phyloP scores from a whole-genome alignment of 2,329 filamentous ascomycete genomes.

The Fusarium sp. region DNA sequence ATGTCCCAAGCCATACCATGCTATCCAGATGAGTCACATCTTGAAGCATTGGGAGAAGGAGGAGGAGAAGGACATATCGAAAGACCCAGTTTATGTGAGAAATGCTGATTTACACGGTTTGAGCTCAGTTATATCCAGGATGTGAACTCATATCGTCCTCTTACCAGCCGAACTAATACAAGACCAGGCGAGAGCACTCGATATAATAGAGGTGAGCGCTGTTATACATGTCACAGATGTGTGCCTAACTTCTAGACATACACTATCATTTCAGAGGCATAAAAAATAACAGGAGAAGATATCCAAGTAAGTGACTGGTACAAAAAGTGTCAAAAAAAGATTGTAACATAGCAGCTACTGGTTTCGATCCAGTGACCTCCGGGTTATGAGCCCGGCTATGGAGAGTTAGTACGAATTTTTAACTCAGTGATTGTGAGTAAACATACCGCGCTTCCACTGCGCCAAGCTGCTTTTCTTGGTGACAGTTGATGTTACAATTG shows the following conservation, averaged over 20 bases:
- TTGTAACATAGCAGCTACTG: conserved; percentile 10
- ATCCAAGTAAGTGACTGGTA: not conserved
- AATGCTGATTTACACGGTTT: too few species aligned
- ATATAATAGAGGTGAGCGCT: not conserved
- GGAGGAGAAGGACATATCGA: too few species aligned
- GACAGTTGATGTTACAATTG: not conserved
- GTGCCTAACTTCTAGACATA: too few species aligned
- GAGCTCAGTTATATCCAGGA: too few species aligned
- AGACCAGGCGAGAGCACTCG: too few species aligned
- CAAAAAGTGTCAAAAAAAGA: not conserved
- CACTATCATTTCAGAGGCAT: not conserved
- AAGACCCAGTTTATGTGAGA: too few species aligned
- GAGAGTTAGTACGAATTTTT: conserved; percentile 7
- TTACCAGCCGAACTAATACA: too few species aligned
- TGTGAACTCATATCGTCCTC: too few species aligned
- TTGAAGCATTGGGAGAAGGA: too few species aligned
- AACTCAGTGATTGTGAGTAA: not conserved
- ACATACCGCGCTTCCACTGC: conserved; percentile 18
- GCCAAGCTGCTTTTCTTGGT: conserved; percentile 12
- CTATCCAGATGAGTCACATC: too few species aligned
- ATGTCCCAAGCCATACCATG: too few species aligned
- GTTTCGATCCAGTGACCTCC: conserved; percentile 15
- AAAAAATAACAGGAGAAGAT: not conserved
- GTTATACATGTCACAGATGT: not conserved
- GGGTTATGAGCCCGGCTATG: conserved; percentile 12